Conservation (phyloP, 805 yeast genomes). For the Tetrapisispora fleetii region DNA sequence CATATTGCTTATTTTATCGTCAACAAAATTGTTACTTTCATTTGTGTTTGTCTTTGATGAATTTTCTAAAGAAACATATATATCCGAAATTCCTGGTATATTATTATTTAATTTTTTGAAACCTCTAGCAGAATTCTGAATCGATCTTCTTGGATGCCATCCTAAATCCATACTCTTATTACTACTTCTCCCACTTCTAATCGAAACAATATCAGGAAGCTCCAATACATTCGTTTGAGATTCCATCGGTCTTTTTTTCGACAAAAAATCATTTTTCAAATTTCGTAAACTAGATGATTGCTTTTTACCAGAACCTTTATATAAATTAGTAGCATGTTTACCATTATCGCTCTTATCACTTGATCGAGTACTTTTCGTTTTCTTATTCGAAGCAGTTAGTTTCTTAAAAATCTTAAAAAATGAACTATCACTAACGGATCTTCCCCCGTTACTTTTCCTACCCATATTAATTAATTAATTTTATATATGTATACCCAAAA, state of each 20-base stretch:
- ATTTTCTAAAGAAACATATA: slow-evolving; percentile 13
- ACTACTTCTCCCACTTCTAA: slow-evolving; percentile 12
- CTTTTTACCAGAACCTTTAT: background rate
- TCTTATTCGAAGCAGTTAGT: background rate
- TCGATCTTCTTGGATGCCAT: slow-evolving; percentile 10
- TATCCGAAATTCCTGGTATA: slow-evolving; percentile 14
- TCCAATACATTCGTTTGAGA: slow-evolving; percentile 8
- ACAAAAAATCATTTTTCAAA: background rate
- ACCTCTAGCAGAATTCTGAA: slow-evolving; percentile 17
- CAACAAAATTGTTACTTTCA: background rate
- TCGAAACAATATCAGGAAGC: slow-evolving; percentile 20
- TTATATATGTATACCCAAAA: background rate
- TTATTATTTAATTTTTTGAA: slow-evolving; percentile 5
- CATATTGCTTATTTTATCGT: background rate
- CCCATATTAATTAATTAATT: background rate
- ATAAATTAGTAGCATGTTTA: background rate
- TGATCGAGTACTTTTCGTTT: background rate
- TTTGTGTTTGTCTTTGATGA: background rate
- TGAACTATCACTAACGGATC: slow-evolving; percentile 10
- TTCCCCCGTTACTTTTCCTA: background rate
- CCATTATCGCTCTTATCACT: background rate
- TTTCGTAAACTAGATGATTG: background rate
- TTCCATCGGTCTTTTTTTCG: background rate
- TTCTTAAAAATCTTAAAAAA: slow-evolving; percentile 7
- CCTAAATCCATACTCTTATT: slow-evolving; percentile 5